Conservation (phyloP, 108 stramenopile genomes). For the Cafeteria roenbergensis region DNA sequence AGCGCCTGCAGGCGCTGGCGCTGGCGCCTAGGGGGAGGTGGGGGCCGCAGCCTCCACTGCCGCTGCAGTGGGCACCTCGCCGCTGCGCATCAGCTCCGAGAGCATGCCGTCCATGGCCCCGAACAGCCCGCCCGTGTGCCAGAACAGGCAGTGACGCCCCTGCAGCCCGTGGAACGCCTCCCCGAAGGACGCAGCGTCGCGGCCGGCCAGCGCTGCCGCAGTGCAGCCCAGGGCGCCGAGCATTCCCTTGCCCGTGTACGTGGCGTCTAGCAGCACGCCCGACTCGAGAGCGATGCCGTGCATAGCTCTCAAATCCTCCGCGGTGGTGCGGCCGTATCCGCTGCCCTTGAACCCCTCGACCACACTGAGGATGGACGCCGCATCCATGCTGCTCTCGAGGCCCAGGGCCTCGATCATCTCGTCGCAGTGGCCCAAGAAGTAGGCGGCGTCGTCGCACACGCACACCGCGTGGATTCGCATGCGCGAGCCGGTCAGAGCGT, state of each 20-base stretch:
- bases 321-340: not conserved
- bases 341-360: not conserved
- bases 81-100: no score
- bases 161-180: no score
- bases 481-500: not conserved
- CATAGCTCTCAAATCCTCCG: no score
- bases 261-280: not conserved
- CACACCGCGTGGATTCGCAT: not conserved
- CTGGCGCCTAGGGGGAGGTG: no score
- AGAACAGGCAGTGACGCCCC: not conserved
- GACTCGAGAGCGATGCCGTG: constrained; percentile 1
- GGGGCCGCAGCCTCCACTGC: no score
- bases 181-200: no score
- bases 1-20: no score
- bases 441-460: not conserved
- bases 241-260: not conserved
- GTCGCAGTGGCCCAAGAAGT: not conserved
- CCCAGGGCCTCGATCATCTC: not conserved
- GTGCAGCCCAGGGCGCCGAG: not conserved
- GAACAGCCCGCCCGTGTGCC: not conserved
- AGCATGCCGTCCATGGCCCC: not conserved
- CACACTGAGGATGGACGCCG: not conserved
- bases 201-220: not conserved
- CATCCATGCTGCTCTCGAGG: no score
- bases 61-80: no score